phyloP scores from a whole-genome alignment of 1,284 basidiomycete genomes.

The Leccinum angustisporum region DNA sequence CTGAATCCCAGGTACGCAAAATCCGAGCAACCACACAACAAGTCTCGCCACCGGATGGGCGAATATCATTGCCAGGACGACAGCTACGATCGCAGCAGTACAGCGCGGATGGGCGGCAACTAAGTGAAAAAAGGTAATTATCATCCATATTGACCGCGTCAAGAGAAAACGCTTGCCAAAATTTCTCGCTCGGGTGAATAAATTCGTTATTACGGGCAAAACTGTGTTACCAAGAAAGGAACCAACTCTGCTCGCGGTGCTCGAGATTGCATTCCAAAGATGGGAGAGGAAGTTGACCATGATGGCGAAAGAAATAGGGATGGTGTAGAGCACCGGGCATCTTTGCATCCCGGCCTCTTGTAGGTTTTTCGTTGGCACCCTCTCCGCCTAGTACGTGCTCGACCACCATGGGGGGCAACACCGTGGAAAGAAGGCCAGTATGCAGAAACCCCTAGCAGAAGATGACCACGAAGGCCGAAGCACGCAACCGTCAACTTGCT shows the following conservation, averaged over 20 bases:
- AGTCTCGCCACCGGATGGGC: neutral
- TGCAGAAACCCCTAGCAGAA: neutral
- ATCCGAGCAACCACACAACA: neutral
- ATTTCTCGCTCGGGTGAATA: neutral
- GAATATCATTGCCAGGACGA: neutral
- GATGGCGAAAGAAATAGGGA: neutral
- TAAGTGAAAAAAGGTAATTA: neutral
- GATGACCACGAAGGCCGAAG: neutral
- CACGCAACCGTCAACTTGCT: neutral
- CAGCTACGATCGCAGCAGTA: neutral
- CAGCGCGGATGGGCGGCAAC: neutral
- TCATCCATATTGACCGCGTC: neutral
- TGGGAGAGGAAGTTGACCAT: neutral
- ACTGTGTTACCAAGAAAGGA: rapidly evolving
- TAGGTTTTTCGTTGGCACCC: constrained; percentile 2
- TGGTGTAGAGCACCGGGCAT: neutral
- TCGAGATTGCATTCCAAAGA: neutral
- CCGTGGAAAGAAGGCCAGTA: neutral
- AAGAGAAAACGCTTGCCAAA: neutral
- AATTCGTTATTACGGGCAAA: neutral
- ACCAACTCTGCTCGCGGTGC: no score
- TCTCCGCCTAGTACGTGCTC: neutral
- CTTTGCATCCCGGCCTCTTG: neutral
- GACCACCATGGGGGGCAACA: neutral
- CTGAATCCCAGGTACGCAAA: neutral